These are phyloP conservation scores for Coniophora puteana DNA, from an alignment of 1,284 basidiomycete genomes.

Conservation along the genomic window DNA sequence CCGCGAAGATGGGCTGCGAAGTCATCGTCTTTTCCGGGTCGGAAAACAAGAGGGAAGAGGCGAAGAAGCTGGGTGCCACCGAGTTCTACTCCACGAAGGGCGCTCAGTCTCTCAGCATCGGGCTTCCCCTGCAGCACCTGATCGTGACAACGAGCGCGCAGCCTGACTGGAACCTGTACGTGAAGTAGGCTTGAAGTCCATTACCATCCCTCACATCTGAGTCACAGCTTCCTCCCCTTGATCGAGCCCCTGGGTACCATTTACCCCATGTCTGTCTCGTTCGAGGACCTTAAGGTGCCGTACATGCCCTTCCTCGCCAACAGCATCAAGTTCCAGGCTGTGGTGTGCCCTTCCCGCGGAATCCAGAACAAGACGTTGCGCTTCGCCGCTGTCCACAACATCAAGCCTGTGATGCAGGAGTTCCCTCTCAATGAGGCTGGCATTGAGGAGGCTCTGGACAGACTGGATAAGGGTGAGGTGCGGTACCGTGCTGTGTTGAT, in stretches of 20 bases:
- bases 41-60: slow-evolving; percentile 51
- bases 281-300: slow-evolving; percentile 17
- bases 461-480: slow-evolving; percentile 21
- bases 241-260: slow-evolving; percentile 16
- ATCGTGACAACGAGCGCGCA: slow-evolving; percentile 23
- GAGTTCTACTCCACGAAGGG: slow-evolving; percentile 32
- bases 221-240: slow-evolving; percentile 20
- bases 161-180: slow-evolving; percentile 27
- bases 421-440: slow-evolving; percentile 26
- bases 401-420: slow-evolving; percentile 23
- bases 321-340: slow-evolving; percentile 22
- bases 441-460: slow-evolving; percentile 25
- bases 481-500: slow-evolving; percentile 30
- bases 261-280: slow-evolving; percentile 21
- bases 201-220: slow-evolving; percentile 2
- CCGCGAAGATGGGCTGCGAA: slow-evolving; percentile 44
- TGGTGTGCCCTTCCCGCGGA: slow-evolving; percentile 20
- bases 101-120: slow-evolving; percentile 18
- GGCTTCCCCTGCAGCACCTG: slow-evolving; percentile 21
- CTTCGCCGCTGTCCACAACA: slow-evolving; percentile 21
- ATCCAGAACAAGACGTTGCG: slow-evolving; percentile 24
- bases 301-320: slow-evolving; percentile 9
- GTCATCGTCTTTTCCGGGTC: slow-evolving; percentile 60
- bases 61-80: slow-evolving; percentile 49
- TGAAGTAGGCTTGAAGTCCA: not conserved